These are phyloP conservation scores for Trifolium repens DNA, from an alignment of 306 rosid genomes.

Conservation along the genomic window DNA sequence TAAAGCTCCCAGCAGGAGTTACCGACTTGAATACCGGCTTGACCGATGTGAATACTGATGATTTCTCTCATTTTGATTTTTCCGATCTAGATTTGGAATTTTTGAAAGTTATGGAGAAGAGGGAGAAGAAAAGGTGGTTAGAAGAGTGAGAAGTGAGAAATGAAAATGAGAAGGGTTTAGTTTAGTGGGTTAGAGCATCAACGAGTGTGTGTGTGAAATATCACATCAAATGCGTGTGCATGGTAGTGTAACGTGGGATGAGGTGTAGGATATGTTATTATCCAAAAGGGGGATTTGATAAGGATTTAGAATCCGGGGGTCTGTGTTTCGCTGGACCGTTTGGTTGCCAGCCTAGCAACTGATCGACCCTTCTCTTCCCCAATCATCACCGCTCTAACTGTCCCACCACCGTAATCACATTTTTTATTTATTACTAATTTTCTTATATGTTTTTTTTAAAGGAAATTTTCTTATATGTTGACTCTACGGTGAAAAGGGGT, in stretches of 20 bases:
- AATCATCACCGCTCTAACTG: conserved; percentile 2
- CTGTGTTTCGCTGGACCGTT: neutral
- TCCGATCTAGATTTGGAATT: neutral
- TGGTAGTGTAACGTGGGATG: neutral
- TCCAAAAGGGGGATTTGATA: conserved; percentile 37
- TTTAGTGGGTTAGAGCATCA: neutral
- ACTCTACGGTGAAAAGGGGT: too few relatives aligned
- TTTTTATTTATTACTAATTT: too few relatives aligned
- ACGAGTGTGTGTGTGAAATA: neutral
- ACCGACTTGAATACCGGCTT: conserved; percentile 96
- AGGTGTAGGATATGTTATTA: neutral
- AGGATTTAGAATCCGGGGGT: conserved; percentile 36
- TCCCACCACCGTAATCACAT: neutral
- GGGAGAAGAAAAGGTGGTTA: neutral
- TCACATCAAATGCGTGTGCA: neutral
- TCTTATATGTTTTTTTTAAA: too few relatives aligned
- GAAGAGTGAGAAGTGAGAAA: neutral
- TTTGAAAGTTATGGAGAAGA: neutral
- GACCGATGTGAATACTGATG: conserved; percentile 96
- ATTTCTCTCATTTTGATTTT: conserved; percentile 75
- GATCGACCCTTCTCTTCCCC: neutral
- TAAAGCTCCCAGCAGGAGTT: conserved; percentile 99
- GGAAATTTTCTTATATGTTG: too few relatives aligned
- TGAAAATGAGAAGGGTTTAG: neutral
- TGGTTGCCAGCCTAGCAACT: conserved; percentile 41